These are phyloP conservation scores for Aristolochia fimbriata DNA, from an alignment of 164 flowering plant species.

Conservation along the genomic window DNA sequence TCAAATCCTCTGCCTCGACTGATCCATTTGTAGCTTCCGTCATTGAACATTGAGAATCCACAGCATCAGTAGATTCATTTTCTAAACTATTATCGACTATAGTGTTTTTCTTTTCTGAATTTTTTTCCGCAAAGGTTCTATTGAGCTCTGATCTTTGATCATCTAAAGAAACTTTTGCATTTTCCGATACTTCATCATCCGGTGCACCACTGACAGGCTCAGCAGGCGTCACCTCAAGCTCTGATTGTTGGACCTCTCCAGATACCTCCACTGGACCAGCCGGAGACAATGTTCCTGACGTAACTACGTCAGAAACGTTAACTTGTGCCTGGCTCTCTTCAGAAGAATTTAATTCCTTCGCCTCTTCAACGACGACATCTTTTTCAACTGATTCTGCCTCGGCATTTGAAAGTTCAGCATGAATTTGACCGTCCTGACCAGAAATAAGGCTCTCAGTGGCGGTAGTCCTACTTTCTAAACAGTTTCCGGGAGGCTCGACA, in stretches of 20 bases:
- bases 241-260: too few relatives aligned
- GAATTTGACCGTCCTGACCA: neutral
- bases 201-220: neutral
- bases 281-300: too few relatives aligned
- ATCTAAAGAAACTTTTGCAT: neutral
- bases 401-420: neutral
- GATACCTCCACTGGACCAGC: too few relatives aligned
- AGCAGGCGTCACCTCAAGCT: neutral
- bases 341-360: too few relatives aligned
- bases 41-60: neutral
- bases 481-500: neutral
- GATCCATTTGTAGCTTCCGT: neutral
- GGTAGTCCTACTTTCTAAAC: too few relatives aligned
- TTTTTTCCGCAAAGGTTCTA: neutral
- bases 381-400: neutral
- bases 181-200: neutral
- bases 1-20: neutral
- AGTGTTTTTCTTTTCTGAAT: neutral
- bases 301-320: too few relatives aligned
- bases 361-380: neutral
- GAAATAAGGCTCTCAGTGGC: neutral
- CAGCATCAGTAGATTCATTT: neutral
- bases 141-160: conserved; percentile 1
- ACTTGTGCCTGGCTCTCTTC: too few relatives aligned
- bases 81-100: neutral